Conservation (phyloP, 352 stramenopile genomes). For the Globisporangium paroecandrum region DNA sequence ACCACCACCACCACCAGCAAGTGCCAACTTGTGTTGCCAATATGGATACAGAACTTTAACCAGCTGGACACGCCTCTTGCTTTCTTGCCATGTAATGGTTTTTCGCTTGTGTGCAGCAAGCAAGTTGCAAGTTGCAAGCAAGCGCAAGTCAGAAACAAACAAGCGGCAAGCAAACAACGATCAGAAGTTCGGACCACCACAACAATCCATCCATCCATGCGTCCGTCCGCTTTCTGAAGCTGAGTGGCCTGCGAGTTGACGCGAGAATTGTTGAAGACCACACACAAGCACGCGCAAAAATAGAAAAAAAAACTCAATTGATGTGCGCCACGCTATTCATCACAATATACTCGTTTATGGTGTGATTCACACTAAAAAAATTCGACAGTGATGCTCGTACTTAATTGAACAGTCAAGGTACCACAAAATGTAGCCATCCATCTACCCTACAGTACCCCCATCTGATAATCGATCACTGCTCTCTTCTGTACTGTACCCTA, state of each 20-base stretch:
- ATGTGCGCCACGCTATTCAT: no score
- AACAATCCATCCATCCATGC: background rate
- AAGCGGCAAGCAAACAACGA: background rate
- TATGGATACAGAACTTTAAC: constrained; percentile 1
- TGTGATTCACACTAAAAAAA: no score
- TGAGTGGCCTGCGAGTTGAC: background rate
- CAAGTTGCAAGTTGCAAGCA: background rate
- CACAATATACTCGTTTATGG: no score
- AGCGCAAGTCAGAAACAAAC: background rate
- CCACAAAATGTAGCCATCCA: no score
- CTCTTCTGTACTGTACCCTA: no score
- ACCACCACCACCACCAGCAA: background rate
- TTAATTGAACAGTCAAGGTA: no score
- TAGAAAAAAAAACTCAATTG: no score
- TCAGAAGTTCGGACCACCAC: background rate
- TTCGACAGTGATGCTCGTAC: no score
- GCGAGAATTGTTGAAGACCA: no score
- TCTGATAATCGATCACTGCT: no score
- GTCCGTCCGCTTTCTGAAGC: background rate
- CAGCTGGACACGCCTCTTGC: background rate
- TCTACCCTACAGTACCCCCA: no score
- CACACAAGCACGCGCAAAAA: no score
- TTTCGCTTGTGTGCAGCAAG: background rate
- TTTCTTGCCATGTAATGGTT: background rate
- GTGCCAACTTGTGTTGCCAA: background rate